Evolutionary conservation across 202 grass and related monocot genomes (phyloP).

Genomic region (Alloteropsis angusta): DNA sequence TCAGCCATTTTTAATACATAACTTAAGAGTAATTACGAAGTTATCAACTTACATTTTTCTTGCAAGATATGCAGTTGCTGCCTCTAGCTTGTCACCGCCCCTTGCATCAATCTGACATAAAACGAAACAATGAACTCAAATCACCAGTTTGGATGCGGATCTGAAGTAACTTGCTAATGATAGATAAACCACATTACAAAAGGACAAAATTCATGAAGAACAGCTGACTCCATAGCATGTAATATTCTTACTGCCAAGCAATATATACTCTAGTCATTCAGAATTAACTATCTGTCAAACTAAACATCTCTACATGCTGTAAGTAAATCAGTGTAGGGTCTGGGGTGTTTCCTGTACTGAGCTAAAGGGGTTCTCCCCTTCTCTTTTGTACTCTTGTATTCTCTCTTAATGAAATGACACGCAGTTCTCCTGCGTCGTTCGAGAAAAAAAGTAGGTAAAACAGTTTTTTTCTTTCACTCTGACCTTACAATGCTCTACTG

Average conservation of each 20-base stretch:
- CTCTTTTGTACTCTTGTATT: too few relatives aligned
- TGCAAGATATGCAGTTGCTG: constrained; percentile 47
- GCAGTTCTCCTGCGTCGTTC: too few relatives aligned
- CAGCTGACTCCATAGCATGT: neutral
- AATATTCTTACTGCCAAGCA: neutral
- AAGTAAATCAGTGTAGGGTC: neutral
- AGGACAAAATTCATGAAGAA: neutral
- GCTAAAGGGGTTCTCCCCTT: too few relatives aligned
- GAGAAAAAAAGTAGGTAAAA: too few relatives aligned
- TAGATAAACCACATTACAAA: neutral
- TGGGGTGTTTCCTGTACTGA: too few relatives aligned
- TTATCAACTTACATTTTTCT: constrained; percentile 30
- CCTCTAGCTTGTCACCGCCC: constrained; percentile 40
- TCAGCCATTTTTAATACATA: neutral
- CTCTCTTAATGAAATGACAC: too few relatives aligned
- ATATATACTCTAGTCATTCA: neutral
- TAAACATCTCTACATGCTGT: neutral
- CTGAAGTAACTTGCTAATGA: neutral
- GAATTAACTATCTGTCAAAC: neutral
- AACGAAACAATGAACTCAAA: constrained; percentile 4
- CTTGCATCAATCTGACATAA: constrained; percentile 31
- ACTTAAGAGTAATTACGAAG: neutral
- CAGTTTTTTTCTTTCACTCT: neutral
- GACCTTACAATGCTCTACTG: neutral
- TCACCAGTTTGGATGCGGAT: neutral